phyloP scores from a whole-genome alignment of 208 protist genomes.

The Angomonas desouzai region DNA sequence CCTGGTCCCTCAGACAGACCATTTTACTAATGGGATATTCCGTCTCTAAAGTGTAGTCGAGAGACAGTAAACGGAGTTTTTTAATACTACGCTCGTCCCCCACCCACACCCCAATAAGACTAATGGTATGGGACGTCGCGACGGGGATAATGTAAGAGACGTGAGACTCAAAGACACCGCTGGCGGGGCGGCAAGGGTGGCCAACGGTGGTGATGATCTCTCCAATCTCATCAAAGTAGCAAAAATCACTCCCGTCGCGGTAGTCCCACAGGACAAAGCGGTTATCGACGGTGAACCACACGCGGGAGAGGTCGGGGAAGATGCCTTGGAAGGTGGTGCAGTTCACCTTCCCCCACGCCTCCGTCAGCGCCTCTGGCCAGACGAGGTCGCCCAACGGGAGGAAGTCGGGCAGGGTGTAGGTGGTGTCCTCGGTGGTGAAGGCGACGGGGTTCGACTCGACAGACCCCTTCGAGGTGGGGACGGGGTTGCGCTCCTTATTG shows the following conservation, averaged over 20 bases:
- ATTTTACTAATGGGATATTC: slow-evolving; percentile 64
- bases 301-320: slow-evolving; percentile 66
- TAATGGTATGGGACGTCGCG: slow-evolving; percentile 62
- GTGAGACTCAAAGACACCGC: slow-evolving; percentile 77
- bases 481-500: slow-evolving; percentile 29
- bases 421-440: slow-evolving; percentile 67
- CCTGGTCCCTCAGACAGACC: slow-evolving; percentile 28
- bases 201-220: slow-evolving; percentile 84
- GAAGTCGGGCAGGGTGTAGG: slow-evolving; percentile 70
- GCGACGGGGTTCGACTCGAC: slow-evolving; percentile 61
- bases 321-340: slow-evolving; percentile 69
- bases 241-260: slow-evolving; percentile 65
- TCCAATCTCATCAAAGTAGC: slow-evolving; percentile 77
- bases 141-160: slow-evolving; percentile 75
- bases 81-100: slow-evolving; percentile 38
- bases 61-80: slow-evolving; percentile 52
- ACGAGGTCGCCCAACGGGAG: slow-evolving; percentile 59
- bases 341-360: slow-evolving; percentile 60
- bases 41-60: slow-evolving; percentile 64
- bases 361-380: slow-evolving; percentile 72
- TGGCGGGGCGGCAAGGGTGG: slow-evolving; percentile 36
- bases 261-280: slow-evolving; percentile 84
- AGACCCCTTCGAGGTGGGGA: slow-evolving; percentile 44
- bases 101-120: slow-evolving; percentile 78
- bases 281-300: slow-evolving; percentile 88